Conservation (phyloP, 305 asterid genomes). For the Solanum aculeatissimum region DNA sequence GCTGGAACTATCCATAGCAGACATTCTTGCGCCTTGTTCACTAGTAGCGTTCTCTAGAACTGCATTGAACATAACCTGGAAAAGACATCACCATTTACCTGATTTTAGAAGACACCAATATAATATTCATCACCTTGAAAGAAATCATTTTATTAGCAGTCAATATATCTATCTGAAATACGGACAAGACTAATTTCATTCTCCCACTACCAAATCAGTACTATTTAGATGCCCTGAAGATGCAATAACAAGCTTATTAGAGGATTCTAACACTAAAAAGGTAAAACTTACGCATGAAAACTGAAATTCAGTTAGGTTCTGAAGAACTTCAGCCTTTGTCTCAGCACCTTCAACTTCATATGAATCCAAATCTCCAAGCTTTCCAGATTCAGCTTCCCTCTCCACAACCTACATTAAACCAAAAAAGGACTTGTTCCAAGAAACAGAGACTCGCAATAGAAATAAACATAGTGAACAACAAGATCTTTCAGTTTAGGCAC, state of each 20-base stretch:
- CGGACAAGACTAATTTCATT: background rate
- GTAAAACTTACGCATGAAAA: conserved; percentile 70
- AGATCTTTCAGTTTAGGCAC: conserved; percentile 16
- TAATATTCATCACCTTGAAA: background rate
- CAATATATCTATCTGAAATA: background rate
- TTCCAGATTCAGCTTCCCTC: conserved; percentile 91
- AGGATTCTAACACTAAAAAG: background rate
- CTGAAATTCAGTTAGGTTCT: conserved; percentile 87
- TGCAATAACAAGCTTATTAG: background rate
- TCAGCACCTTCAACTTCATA: conserved; percentile 97
- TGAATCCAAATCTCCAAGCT: conserved; percentile 74
- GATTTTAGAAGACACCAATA: background rate
- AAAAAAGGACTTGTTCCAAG: background rate
- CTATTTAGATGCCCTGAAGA: background rate
- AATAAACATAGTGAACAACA: background rate
- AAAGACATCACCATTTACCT: background rate
- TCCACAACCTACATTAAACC: conserved; percentile 46
- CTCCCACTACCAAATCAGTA: background rate
- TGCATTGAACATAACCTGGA: conserved; percentile 85
- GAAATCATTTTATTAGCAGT: background rate
- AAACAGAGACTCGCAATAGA: background rate
- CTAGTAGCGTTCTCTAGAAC: conserved; percentile 96
- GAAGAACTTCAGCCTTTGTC: conserved; percentile 88
- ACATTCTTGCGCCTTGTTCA: conserved; percentile 99
- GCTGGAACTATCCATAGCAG: conserved; percentile 99